Percentiles rank a stretch among this genome's conserved stretches.
Evolutionary conservation across 2,329 filamentous ascomycete species (phyloP).

Genomic region (Pseudogymnoascus sp.): DNA sequence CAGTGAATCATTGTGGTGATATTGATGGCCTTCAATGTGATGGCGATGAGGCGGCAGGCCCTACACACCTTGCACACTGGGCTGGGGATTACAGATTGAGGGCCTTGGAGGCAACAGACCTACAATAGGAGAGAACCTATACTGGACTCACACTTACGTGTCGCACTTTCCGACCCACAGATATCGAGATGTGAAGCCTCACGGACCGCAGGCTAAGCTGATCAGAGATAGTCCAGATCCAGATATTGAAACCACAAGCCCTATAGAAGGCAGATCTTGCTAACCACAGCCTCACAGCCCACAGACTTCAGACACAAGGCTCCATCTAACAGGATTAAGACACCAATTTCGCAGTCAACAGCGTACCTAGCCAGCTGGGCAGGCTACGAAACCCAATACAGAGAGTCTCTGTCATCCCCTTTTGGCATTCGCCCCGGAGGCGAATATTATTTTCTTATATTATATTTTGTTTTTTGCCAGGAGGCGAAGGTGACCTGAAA

Average conservation of each 20-base stretch:
- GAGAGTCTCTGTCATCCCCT: not conserved
- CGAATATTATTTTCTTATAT: not conserved
- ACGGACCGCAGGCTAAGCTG: not conserved
- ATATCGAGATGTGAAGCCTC: constrained; percentile 1
- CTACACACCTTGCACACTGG: too few relatives aligned
- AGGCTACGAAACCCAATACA: not conserved
- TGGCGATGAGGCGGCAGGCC: not conserved
- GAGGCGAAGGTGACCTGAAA: not conserved
- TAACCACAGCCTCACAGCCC: constrained; percentile 1
- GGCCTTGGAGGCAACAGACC: not conserved
- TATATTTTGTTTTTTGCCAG: not conserved
- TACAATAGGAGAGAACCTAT: not conserved
- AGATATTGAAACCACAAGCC: not conserved
- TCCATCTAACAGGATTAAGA: not conserved
- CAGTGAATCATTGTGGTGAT: not conserved
- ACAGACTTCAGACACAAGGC: not conserved
- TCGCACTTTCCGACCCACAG: not conserved
- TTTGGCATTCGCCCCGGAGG: not conserved
- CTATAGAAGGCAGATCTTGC: not conserved
- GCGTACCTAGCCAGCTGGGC: not conserved
- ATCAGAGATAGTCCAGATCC: not conserved
- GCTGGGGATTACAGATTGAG: not conserved
- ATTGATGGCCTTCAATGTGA: not conserved
- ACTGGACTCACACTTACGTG: not conserved
- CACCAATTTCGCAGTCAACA: not conserved